Conservation (phyloP, 495 filamentous ascomycete species). For the Penicillium riverlandense region DNA sequence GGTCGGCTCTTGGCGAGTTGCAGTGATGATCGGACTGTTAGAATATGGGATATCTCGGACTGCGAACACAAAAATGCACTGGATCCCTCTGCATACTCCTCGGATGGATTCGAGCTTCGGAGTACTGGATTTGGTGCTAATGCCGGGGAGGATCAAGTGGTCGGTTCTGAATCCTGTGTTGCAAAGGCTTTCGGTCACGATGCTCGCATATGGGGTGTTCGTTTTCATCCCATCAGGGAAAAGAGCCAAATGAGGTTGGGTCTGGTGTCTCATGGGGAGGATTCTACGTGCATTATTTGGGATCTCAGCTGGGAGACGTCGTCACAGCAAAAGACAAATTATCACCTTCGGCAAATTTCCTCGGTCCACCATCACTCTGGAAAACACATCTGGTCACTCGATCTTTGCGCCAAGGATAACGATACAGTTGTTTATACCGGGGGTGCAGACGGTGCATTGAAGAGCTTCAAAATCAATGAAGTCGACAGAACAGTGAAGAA, state of each 20-base stretch:
- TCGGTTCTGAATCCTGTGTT: constrained; percentile 34
- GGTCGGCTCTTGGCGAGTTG: constrained; percentile 74
- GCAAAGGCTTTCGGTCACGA: constrained; percentile 74
- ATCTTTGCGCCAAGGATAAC: constrained; percentile 25
- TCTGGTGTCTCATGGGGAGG: constrained; percentile 73
- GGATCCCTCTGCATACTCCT: constrained; percentile 32
- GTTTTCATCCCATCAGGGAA: constrained; percentile 44
- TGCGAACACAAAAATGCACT: constrained; percentile 24
- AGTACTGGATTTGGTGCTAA: constrained; percentile 34
- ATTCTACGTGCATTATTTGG: constrained; percentile 68
- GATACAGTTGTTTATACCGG: constrained; percentile 60
- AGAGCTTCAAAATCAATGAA: constrained; percentile 17
- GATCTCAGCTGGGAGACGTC: constrained; percentile 35
- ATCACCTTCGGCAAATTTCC: constrained; percentile 42
- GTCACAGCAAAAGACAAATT: constrained; percentile 8
- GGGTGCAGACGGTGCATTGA: constrained; percentile 70
- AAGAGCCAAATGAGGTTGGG: constrained; percentile 17
- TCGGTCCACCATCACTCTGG: constrained; percentile 62
- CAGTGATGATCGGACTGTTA: constrained; percentile 88
- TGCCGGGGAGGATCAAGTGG: constrained; percentile 6
- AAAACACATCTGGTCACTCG: constrained; percentile 86
- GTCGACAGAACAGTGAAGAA: constrained; percentile 2
- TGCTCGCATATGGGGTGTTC: constrained; percentile 84
- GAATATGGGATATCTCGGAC: constrained; percentile 76
- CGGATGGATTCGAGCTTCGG: constrained; percentile 36